phyloP scores from a whole-genome alignment of 345 rosid species.

The Leavenworthia alabamica region DNA sequence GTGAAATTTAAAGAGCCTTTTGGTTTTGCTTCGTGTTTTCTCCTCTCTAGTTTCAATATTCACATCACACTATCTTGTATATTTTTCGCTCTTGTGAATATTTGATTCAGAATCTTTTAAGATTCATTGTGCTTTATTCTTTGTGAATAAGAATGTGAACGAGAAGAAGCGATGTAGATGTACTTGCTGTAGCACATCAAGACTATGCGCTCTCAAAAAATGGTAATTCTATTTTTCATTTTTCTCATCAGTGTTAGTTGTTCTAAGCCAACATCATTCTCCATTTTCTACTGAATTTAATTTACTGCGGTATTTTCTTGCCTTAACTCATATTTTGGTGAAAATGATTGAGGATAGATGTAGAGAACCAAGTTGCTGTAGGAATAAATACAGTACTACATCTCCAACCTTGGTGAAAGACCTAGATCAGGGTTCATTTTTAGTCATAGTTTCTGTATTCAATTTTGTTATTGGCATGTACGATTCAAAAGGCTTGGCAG shows the following conservation, averaged over 20 bases:
- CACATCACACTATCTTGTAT: not conserved
- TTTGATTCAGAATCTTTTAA: not conserved
- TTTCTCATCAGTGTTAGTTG: no score
- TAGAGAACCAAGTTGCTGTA: not conserved
- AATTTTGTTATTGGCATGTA: not conserved
- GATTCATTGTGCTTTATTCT: not conserved
- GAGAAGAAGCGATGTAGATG: not conserved
- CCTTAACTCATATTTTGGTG: not conserved
- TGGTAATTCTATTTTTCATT: not conserved
- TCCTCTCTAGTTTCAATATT: not conserved
- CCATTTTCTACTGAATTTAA: not conserved
- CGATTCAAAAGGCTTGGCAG: not conserved
- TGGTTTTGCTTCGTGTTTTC: not conserved
- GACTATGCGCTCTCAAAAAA: not conserved
- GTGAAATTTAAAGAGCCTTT: not conserved
- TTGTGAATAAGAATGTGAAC: not conserved
- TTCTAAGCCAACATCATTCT: not conserved
- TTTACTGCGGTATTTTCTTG: not conserved
- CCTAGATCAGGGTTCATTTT: not conserved
- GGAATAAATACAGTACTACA: not conserved
- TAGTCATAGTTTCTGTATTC: not conserved
- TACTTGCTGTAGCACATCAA: not conserved
- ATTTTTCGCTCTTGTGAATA: not conserved
- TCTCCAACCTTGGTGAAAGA: not conserved
- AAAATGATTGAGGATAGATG: not conserved